Evolutionary conservation across 2,329 filamentous ascomycete species (phyloP), one percentile per base, ranked within the genome.

Genomic region (Fusarium dlaminii): DNA sequence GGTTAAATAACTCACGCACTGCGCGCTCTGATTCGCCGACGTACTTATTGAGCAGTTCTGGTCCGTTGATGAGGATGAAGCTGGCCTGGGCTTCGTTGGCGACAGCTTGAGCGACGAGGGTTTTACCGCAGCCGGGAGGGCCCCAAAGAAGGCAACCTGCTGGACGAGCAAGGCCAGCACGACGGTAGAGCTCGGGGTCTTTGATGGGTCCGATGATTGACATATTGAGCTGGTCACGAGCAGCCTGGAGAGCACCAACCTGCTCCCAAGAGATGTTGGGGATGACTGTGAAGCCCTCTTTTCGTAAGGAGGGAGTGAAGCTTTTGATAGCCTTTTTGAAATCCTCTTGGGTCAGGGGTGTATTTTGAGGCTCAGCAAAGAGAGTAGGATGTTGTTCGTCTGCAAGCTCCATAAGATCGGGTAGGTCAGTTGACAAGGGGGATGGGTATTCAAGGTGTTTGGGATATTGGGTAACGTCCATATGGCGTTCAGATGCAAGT

Each of bases 11-110:
- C 81, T 97, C 94, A 29, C 96, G 91, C 4, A 99, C 93, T 1
- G 95, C 94, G 17, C 96, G 92, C 84, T 99, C 96, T 12, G 94
- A 97, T 83, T 99, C 96, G 75, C 96, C 96, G 15, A 99, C 95
- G 81, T 96, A 99, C 83, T 98, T 99, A 86, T 98, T 98, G 51
- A 99, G 89, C 15, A 99, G 87, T 81, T 99, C 96, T 1, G 96
- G 96, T 0, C 96, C 96, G 83, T 98, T 98, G 83, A 99, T 94
- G 59, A 94, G 95, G 83, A 99, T 99, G 86, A 99, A 99, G 83
- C 98, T 98, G 54, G 96, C 96, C 81, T 96, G 94, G 13, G 93
- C 95, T 81, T 98, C 95, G 81, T 97, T 97, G 63, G 96, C 96
- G 9, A 98, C 95, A 8, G 96, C 96, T 84, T 98, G 98, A 24